Conservation (phyloP, 2,329 filamentous ascomycete species). For the Colletotrichum spinosum region DNA sequence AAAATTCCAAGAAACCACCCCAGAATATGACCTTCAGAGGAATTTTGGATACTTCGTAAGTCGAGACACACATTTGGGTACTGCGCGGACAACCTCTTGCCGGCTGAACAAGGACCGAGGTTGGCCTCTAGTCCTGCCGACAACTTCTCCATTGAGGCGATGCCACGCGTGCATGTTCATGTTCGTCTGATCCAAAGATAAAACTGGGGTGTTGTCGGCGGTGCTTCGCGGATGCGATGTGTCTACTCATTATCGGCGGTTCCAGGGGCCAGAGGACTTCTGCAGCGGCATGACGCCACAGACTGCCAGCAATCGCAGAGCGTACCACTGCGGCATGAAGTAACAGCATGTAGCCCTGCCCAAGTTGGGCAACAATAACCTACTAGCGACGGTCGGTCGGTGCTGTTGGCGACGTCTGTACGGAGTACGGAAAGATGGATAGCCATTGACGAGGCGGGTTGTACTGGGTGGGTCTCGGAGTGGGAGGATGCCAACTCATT, state of each 20-base stretch:
- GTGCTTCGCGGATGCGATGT: neutral
- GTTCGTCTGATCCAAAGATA: slow-evolving; percentile 14
- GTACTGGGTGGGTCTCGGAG: slow-evolving; percentile 39
- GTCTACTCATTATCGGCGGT: neutral
- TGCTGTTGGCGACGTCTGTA: slow-evolving; percentile 21
- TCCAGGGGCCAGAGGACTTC: slow-evolving; percentile 13
- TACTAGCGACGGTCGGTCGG: slow-evolving; percentile 19
- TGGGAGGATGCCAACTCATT: slow-evolving; percentile 40
- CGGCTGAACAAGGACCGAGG: too few species aligned
- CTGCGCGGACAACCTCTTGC: too few species aligned
- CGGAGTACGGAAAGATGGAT: slow-evolving; percentile 1
- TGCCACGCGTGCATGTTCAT: slow-evolving; percentile 11
- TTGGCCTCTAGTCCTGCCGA: neutral
- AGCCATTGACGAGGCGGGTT: slow-evolving; percentile 37
- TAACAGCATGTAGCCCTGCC: slow-evolving; percentile 19
- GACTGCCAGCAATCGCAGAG: slow-evolving; percentile 8
- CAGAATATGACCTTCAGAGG: neutral
- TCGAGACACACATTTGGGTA: neutral
- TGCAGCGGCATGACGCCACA: slow-evolving; percentile 17
- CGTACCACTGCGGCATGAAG: neutral
- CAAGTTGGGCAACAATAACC: slow-evolving; percentile 9
- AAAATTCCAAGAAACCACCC: slow-evolving; percentile 11
- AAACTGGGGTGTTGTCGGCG: neutral
- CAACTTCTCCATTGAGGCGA: neutral
- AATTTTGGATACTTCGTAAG: too few species aligned